Evolutionary conservation across 2,329 filamentous ascomycete genomes (phyloP), one percentile per base, ranked within the genome.

Genomic region (Penicillium sumatraense): DNA sequence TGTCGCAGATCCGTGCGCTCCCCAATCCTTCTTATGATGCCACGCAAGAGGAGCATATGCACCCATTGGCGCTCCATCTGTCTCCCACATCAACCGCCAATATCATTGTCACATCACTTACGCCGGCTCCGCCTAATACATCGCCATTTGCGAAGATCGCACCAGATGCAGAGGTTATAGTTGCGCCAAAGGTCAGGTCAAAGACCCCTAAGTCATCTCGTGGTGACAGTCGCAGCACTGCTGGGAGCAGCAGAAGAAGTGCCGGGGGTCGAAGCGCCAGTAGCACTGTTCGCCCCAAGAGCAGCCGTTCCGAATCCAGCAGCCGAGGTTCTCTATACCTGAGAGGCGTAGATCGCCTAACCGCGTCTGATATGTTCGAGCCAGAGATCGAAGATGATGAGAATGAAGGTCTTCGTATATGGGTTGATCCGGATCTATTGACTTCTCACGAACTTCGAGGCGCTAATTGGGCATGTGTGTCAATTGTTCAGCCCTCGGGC

Each of bases 21-120:
- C 93, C 93, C 21, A 98, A 97, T 72, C 93, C 93, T 16, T 79
- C 83, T 21, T 90, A 86, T 70, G 80, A 77, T 40, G 78, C 80
- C 24, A 79, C 79, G 23, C 78, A 80, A 23, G 72, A 80, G 14
- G 78, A 85, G 13, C 78, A 81, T 31, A 78, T 86, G 24, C 93
- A 99, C 72, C 89, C 93, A 11, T 80, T 99, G 60, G 96, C 93
- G 1, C 82, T 99, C 18, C 95, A 99, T 72, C 83, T 99, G 0
- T 97, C 95, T 10, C 93, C 93, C 2, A 98, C 93, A 0, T 96
- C 93, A 3, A 96, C 93, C 2, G 96, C 95, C 9, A 97, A 93
- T 68, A 92, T 99, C 59, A 87, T 87, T 53, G 85, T 98, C 8
- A 86, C 91, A 6, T 92, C 91, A 1, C 80, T 99, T n/a, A 86